Evolutionary conservation across 371 early-diverging fungal species (phyloP).

Genomic region (Mortierella sp.): DNA sequence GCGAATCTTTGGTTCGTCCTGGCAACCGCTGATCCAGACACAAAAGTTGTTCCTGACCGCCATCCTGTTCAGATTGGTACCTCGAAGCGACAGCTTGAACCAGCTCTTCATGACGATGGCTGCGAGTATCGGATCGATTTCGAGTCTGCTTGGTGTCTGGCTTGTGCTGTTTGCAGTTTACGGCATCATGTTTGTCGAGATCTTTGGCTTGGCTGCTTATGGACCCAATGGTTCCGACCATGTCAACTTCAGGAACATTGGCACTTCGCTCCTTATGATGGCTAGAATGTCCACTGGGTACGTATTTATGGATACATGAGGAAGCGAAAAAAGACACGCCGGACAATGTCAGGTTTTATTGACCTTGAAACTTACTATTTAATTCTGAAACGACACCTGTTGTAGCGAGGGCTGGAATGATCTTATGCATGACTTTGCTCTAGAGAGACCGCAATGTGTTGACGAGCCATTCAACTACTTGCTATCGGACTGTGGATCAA

Average conservation of each 20-base stretch:
- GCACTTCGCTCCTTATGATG: slow-evolving; percentile 69
- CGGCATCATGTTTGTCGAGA: slow-evolving; percentile 78
- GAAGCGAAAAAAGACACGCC: no score
- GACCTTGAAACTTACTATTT: not conserved
- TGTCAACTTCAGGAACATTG: slow-evolving; percentile 72
- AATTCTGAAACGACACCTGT: not conserved
- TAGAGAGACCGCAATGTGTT: slow-evolving; percentile 72
- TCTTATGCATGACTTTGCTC: slow-evolving; percentile 75
- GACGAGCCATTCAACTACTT: slow-evolving; percentile 62
- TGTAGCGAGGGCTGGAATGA: slow-evolving; percentile 78
- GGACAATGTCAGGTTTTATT: no score
- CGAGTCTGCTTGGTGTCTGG: slow-evolving; percentile 76
- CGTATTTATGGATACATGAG: not conserved
- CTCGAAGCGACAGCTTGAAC: slow-evolving; percentile 71
- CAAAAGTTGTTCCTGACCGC: slow-evolving; percentile 75
- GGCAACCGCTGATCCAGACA: slow-evolving; percentile 62
- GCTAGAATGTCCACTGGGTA: slow-evolving; percentile 77
- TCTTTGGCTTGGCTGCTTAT: slow-evolving; percentile 75
- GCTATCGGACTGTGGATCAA: slow-evolving; percentile 75
- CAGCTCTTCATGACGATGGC: slow-evolving; percentile 77
- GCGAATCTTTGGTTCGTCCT: slow-evolving; percentile 37
- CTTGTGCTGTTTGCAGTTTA: slow-evolving; percentile 74
- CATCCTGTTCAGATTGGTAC: slow-evolving; percentile 73
- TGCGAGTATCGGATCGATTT: slow-evolving; percentile 69
- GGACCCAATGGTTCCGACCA: slow-evolving; percentile 66